Evolutionary conservation across 768 basidiomycete genomes (phyloP).

Genomic region (Tricholoma terreum): DNA sequence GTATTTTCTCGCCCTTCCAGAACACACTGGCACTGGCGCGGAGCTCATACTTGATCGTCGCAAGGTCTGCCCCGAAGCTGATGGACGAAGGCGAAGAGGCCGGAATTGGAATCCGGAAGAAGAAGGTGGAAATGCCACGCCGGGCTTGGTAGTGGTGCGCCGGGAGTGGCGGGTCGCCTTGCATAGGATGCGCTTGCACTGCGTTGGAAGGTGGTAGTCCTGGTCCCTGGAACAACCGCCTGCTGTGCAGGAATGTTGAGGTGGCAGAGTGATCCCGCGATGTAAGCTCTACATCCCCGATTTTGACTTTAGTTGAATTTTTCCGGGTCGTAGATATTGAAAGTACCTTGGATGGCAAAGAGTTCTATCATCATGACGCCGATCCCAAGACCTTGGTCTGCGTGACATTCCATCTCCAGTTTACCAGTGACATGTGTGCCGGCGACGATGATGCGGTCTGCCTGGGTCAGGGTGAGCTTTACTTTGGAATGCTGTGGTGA

Average conservation of each 20-base stretch:
- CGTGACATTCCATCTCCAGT: conserved; percentile 76
- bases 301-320: not conserved
- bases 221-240: conserved; percentile 76
- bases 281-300: conserved; percentile 53
- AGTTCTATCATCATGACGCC: conserved; percentile 76
- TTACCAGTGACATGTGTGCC: conserved; percentile 68
- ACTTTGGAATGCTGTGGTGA: conserved; percentile 78
- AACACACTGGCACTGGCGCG: conserved; percentile 67
- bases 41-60: conserved; percentile 68
- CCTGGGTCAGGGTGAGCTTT: conserved; percentile 59
- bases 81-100: conserved; percentile 66
- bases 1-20: conserved; percentile 71
- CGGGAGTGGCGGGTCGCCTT: conserved; percentile 61
- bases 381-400: conserved; percentile 72
- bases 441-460: conserved; percentile 60
- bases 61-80: conserved; percentile 66
- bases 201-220: conserved; percentile 83
- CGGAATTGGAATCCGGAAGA: conserved; percentile 76
- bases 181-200: conserved; percentile 58
- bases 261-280: conserved; percentile 80
- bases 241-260: conserved; percentile 68
- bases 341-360: conserved; percentile 65
- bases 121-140: conserved; percentile 74
- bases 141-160: conserved; percentile 67
- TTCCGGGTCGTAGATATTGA: not conserved